Evolutionary conservation across 1,139 yeast genomes (phyloP), one percentile per base, ranked within the genome.

Genomic region (Magnusiomyces ingens): DNA sequence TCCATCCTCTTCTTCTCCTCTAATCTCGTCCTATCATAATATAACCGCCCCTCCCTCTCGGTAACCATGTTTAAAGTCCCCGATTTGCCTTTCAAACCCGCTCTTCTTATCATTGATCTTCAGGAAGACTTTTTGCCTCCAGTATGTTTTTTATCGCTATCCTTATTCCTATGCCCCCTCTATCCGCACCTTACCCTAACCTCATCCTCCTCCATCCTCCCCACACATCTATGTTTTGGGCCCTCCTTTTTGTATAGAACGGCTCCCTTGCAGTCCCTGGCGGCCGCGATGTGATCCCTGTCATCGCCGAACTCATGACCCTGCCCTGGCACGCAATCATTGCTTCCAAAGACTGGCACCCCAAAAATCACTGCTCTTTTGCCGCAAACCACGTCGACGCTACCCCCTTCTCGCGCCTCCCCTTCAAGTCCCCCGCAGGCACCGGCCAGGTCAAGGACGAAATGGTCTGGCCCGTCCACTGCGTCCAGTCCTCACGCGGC

Each of bases 291-390:
- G 73, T 88, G 11, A 75, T 89, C 17, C 73, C 77, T 0, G 67
- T 71, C 11, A 75, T 89, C 60, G 66, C 77, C 58, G 62, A 71
- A 18, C 67, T 84, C 51, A 50, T 67, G 8, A 62, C 67, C 42
- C 71, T 67, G 48, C 64, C 74, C 2, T 90, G 95, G 94, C 71
- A 75, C 41, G 69, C 81, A 2, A 72, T 88, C 3, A 77, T 86
- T 1, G 84, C 90, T 43, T 84, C 95, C 1, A 82, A 84, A 64
- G 98, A 91, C 66, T 89, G 95, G 95, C 98, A 91, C 65, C 95
- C 96, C 0, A 48, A 60, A 13, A 74, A 80, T 62, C 97, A 91
- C 66, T 75, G 79, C 1, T 88, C 96, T 2, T 91, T 91, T 73
- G 96, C 97, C 0, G 76, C 82, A 0, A 81, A 78, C 54, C 89